These are phyloP conservation scores for Phylloboletellus chloephorus DNA, from an alignment of 1,284 basidiomycete species.

Conservation along the genomic window DNA sequence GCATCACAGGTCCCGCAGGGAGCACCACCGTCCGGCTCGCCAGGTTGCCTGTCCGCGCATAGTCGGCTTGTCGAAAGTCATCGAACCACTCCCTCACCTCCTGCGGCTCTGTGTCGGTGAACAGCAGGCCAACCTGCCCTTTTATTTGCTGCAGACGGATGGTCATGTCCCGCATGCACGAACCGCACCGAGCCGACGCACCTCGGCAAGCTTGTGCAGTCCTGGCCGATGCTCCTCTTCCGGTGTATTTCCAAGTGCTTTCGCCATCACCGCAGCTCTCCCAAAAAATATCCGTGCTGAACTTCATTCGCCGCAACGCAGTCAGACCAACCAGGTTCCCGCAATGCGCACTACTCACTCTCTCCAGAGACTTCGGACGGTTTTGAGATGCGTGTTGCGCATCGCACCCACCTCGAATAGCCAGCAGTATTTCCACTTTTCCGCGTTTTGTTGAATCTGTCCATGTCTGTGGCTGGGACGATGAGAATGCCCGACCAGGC, in stretches of 20 bases:
- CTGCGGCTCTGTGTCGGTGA: constrained; percentile 82
- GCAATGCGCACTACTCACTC: constrained; percentile 50
- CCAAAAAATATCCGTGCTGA: constrained; percentile 93
- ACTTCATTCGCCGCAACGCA: constrained; percentile 35
- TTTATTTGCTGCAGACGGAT: constrained; percentile 67
- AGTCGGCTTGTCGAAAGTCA: constrained; percentile 86
- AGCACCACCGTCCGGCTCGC: constrained; percentile 75
- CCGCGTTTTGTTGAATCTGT: constrained; percentile 71
- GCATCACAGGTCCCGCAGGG: constrained; percentile 70
- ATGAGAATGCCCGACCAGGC: constrained; percentile 4
- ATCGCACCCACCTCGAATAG: constrained; percentile 92
- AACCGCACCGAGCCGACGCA: constrained; percentile 34
- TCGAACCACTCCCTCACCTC: constrained; percentile 95
- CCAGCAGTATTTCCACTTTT: constrained; percentile 94
- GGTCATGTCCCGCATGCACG: constrained; percentile 9
- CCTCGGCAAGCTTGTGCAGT: constrained; percentile 75
- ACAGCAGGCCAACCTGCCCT: constrained; percentile 90
- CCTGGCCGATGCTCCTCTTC: constrained; percentile 87
- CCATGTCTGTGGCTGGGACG: constrained; percentile 24
- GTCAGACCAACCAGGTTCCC: constrained; percentile 8
- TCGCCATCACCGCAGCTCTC: constrained; percentile 89
- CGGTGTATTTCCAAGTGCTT: constrained; percentile 84
- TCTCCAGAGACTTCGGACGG: constrained; percentile 91
- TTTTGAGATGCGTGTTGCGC: constrained; percentile 93
- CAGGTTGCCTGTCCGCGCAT: constrained; percentile 82